Percentiles rank a stretch among this genome's conserved stretches.
Evolutionary conservation across 2,329 filamentous ascomycete genomes (phyloP).

Genomic region (Beauveria australis): DNA sequence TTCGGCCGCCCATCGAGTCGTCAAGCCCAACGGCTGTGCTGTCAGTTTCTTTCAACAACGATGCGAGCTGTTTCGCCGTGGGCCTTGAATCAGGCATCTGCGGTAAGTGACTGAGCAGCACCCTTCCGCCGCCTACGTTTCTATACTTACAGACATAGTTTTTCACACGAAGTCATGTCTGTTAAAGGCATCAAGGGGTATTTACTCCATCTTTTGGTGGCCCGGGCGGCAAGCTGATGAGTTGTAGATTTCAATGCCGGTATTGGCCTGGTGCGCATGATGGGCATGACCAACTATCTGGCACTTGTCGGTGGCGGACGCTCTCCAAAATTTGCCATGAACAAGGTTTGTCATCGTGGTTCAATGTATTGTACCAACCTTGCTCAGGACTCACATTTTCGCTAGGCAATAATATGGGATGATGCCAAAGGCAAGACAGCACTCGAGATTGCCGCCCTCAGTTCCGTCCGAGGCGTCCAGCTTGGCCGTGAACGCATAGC

Average conservation of each 20-base stretch:
- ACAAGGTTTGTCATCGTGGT: conserved; percentile 51
- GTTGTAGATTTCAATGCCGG: conserved; percentile 67
- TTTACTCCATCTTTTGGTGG: neutral
- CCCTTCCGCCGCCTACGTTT: neutral
- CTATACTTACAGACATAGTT: conserved; percentile 40
- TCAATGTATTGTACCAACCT: neutral
- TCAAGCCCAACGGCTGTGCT: conserved; percentile 67
- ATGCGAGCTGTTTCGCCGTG: conserved; percentile 77
- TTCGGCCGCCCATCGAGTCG: conserved; percentile 74
- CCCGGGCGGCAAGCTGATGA: neutral
- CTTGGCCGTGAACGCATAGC: conserved; percentile 69
- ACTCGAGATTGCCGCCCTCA: conserved; percentile 73
- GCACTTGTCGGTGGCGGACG: conserved; percentile 84
- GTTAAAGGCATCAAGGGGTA: conserved; percentile 49
- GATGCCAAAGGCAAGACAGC: conserved; percentile 65
- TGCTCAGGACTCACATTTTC: neutral
- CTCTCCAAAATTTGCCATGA: conserved; percentile 76
- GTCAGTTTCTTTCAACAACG: conserved; percentile 77
- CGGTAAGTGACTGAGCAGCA: conserved; percentile 39
- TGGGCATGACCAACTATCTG: conserved; percentile 78
- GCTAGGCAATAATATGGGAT: conserved; percentile 83
- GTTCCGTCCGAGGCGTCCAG: conserved; percentile 71
- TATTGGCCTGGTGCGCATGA: conserved; percentile 76
- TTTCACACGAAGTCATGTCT: conserved; percentile 66
- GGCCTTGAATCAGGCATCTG: conserved; percentile 81